Evolutionary conservation across 139 green algal species (phyloP).

Genomic region (Tetraselmis chui): DNA sequence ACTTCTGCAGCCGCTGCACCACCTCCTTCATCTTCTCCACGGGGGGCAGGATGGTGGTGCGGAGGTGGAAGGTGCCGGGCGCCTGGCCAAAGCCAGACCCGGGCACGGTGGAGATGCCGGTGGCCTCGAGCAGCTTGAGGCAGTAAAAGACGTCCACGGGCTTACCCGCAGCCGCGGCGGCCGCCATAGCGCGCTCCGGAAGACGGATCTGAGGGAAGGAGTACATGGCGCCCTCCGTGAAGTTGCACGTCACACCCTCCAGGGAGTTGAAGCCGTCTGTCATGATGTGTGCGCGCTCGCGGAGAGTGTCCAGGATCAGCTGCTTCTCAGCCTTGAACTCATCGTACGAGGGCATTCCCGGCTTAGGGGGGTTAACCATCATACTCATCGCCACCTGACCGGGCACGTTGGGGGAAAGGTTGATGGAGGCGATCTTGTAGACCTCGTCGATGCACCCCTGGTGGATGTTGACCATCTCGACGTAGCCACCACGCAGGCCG

Average conservation of each 20-base stretch:
- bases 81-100: conserved; percentile 33
- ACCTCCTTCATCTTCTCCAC: conserved; percentile 73
- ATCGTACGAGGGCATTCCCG: conserved; percentile 53
- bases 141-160: conserved; percentile 82
- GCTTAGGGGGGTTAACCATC: conserved; percentile 74
- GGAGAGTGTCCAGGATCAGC: conserved; percentile 7
- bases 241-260: conserved; percentile 71
- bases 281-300: conserved; percentile 67
- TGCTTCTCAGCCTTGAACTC: conserved; percentile 19
- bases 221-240: conserved; percentile 85
- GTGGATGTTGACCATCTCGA: conserved; percentile 82
- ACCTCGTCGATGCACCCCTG: conserved; percentile 62
- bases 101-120: conserved; percentile 64
- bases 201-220: conserved; percentile 62
- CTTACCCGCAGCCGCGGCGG: conserved; percentile 64
- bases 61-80: conserved; percentile 85
- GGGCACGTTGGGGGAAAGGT: conserved; percentile 69
- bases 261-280: conserved; percentile 76
- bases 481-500: conserved; percentile 71
- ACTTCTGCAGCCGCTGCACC: conserved; percentile 60
- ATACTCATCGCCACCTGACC: conserved; percentile 51
- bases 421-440: conserved; percentile 83
- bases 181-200: conserved; percentile 54
- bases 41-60: conserved; percentile 88
- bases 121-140: conserved; percentile 73